These are phyloP conservation scores for Phoenix roebelenii DNA, from an alignment of 176 grass and related monocot genomes.

Conservation along the genomic window DNA sequence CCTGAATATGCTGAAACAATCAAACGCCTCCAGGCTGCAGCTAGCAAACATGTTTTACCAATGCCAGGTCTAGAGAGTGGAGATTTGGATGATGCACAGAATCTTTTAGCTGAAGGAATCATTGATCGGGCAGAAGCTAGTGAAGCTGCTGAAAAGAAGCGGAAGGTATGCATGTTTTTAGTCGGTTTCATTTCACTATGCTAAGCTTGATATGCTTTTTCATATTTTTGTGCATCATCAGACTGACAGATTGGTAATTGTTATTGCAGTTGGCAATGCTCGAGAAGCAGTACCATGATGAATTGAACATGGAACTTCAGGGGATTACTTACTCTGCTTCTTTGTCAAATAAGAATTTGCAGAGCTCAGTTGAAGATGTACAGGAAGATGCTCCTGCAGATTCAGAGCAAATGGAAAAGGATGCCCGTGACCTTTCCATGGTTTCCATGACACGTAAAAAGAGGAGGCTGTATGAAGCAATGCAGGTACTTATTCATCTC, in stretches of 20 bases:
- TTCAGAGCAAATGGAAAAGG: constrained; percentile 28
- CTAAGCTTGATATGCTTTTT: neutral
- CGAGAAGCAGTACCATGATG: constrained; percentile 87
- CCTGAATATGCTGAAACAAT: constrained; percentile 94
- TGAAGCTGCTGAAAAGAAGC: constrained; percentile 64
- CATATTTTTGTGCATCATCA: neutral
- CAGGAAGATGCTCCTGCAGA: constrained; percentile 24
- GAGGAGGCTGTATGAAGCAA: constrained; percentile 60
- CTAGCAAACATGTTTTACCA: constrained; percentile 66
- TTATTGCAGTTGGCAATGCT: constrained; percentile 48
- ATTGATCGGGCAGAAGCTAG: constrained; percentile 52
- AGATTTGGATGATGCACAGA: constrained; percentile 46
- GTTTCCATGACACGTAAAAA: constrained; percentile 55
- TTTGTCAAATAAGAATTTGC: constrained; percentile 39
- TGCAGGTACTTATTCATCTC: constrained; percentile 35
- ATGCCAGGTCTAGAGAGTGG: constrained; percentile 73
- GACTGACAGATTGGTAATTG: neutral
- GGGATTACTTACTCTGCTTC: constrained; percentile 47
- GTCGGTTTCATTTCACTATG: neutral
- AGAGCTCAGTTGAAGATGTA: constrained; percentile 23
- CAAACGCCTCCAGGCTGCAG: constrained; percentile 58
- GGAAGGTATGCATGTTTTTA: constrained; percentile 29
- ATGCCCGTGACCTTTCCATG: constrained; percentile 24
- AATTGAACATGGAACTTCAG: constrained; percentile 75
- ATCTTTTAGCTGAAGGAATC: constrained; percentile 45